Evolutionary conservation across 768 basidiomycete species (phyloP), one percentile per base, ranked within the genome.

Genomic region (Neoboletus subvelutipes): DNA sequence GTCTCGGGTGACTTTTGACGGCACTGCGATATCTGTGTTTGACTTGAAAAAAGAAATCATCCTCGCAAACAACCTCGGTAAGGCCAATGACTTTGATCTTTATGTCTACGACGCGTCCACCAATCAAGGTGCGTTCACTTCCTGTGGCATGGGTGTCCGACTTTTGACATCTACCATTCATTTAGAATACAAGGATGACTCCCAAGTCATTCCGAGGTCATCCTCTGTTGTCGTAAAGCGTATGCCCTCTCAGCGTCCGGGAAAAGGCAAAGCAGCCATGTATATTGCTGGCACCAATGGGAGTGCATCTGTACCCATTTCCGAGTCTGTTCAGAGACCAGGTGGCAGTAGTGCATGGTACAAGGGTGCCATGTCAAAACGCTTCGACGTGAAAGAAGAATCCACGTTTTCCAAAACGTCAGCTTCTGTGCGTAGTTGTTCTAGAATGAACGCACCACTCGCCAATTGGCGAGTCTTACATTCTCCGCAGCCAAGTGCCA

Each of bases 11-110:
- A 88, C 92, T 52, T 98, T 99, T 79, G 96, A 99, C 72, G 97
- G 97, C 68, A 98, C 96, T 64, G 93, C 94, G 61, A 98, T 99
- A 70, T 94, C 94, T 69, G 94, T 98, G 65, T 98, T 98, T 80
- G 97, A 99, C 76, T 80, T 99, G 75, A 99, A 99, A 79, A 92
- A 88, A 80, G 97, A 98, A 77, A 92, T 99, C 71, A 96, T 99
- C 68, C 78, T 96, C 68, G 90, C 90, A 71, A 98, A 98, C 71
- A 94, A 89, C 72, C 86, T 99, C 76, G 89, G 88, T 78, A 95
- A 94, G 80, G 94, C 92, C 56, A 93, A 89, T 70, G 97, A 99
- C 71, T 98, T 98, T 79, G 97, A 99, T 76, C 82, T 99, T 26
- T 83, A 84, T 51, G 80, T 98, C 39, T 89, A 86, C 71, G 94